Evolutionary conservation across 495 filamentous ascomycete species (phyloP), one percentile per base, ranked within the genome.

Genomic region (Aspergillus heteromorphus): DNA sequence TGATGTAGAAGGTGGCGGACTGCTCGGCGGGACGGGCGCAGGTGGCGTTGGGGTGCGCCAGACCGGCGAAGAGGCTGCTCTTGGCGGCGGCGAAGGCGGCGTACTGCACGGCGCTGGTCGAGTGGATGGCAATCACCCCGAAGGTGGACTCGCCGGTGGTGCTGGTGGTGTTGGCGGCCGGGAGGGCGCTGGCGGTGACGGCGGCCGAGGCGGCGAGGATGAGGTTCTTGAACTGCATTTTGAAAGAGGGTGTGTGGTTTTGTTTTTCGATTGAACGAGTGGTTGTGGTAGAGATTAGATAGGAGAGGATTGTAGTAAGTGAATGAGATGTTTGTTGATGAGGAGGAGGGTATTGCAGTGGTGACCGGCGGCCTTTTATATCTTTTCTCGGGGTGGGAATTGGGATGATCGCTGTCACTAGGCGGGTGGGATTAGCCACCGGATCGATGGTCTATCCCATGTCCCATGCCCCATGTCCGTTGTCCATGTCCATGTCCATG

Each of bases 1-100:
- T 49, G 53, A 81, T 66, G 62, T 70, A 74, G 65, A 82, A 78
- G 19, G 71, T 79, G 34, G 79, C 78, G 40, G 49, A 53, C 21
- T 69, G 63, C 36, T 60, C 57, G 16, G 68, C 51, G n/a, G 64
- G 48, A 17, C 67, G 62, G 23, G 66, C 71, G 58, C 79, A 82
- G 49, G 71, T 68, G 43, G 78, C 77, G 50, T 71, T 65, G 58
- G 75, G 70, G 16, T 43, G 58, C 17, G 66, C 58, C 20, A 77
- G 67, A 53, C 72, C 65, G 40, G 75, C 60, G 55, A 76, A 72
- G 48, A 82, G 45, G 61, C 69, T 71, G 64, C 63, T 66, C 63
- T 67, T 60, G 9, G 70, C 67, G 6, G 78, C 79, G 40, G 67
- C 62, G 61, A 74, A 67, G 51, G 50, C 38, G 14, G 65, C 55